Base-by-base conservation (phyloP, 164 flowering plant species). In the Liriodendron chinense region DNA sequence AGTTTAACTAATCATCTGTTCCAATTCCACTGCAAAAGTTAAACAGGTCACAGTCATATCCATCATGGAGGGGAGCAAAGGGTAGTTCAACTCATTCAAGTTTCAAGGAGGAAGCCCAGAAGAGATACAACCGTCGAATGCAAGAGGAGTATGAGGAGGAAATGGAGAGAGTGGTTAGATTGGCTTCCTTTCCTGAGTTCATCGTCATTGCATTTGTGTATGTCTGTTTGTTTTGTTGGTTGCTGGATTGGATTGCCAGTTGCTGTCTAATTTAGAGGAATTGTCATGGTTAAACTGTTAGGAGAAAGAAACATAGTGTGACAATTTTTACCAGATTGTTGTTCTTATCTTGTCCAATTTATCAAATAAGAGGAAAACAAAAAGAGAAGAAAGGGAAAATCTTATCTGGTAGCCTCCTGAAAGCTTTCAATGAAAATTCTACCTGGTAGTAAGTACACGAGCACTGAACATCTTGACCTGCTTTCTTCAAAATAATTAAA, bases 141-240 rank as follows among this genome's bases (percentile, higher is more conserved):
- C 94, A 90, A 83, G 98, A 96, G 78, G 95, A 90, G 80, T 88
- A 89, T 78, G 98, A 94, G 82, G 99, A 94, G 74, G 99, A 96
- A 86, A 86, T 96, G 94, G 98, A 92, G 84, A 91, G 99, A 91
- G 93, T 96, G 93, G 99, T 96, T 75, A 87, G 90, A 64, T 62
- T 72, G 50, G 25, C 62, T 65, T 47, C 53, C 50, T 12, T 16
- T 65, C 25, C 66, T 16, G 18, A n/a, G 53, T 23, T 73, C 21
- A 56, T 43, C 22, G n/a, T 13, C 13, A 64, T 9, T n/a, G 67
- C 59, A 53, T 67, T 65, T 22, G 48, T 68, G 49, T 26, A 16
- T 25, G 7, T 34, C 43, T 28, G 20, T 68, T 34, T 68, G 26
- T 25, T 16, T 25, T 68, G 21, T 68, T 25, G 18, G 28, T 68